Conservation (phyloP, 2,329 filamentous ascomycete species). For the Diaporthe ampelina region DNA sequence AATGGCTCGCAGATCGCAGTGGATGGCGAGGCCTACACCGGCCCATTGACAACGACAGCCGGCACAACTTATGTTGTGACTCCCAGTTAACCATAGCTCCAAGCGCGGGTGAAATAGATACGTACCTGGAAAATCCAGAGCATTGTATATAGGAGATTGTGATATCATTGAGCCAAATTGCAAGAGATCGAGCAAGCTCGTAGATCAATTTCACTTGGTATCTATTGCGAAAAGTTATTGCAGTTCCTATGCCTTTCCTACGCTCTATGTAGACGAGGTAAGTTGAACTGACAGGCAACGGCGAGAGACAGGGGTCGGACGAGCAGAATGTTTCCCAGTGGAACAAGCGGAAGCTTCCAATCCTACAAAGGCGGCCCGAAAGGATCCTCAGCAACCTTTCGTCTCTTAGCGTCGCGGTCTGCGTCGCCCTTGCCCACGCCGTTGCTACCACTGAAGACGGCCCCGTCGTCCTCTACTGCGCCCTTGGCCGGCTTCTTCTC, state of each 20-base stretch:
- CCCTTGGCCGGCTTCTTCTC: constrained; percentile 51
- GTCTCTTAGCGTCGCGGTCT: constrained; percentile 59
- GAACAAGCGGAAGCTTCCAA: no score
- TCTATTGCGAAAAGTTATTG: background rate
- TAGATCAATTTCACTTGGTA: background rate
- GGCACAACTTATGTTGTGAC: constrained; percentile 1
- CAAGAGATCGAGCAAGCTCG: background rate
- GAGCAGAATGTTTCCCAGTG: background rate
- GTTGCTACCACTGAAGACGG: constrained; percentile 60
- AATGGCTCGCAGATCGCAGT: constrained; percentile 9
- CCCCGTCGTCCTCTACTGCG: constrained; percentile 54
- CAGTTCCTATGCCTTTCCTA: background rate
- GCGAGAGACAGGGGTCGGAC: background rate
- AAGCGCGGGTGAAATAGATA: no score
- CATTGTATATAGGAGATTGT: background rate
- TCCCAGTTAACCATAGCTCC: background rate
- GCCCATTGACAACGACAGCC: background rate
- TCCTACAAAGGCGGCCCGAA: constrained; percentile 61
- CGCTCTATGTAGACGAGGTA: background rate
- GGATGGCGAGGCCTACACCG: background rate
- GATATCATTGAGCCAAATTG: background rate
- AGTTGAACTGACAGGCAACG: background rate
- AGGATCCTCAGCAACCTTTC: constrained; percentile 62
- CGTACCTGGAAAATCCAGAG: background rate
- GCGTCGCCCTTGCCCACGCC: constrained; percentile 43